A percentile compares a stretch with the other conserved stretches of the same genome.
phyloP scores from a whole-genome alignment of 1,284 basidiomycete species.

The Cutaneotrichosporon curvatum region DNA sequence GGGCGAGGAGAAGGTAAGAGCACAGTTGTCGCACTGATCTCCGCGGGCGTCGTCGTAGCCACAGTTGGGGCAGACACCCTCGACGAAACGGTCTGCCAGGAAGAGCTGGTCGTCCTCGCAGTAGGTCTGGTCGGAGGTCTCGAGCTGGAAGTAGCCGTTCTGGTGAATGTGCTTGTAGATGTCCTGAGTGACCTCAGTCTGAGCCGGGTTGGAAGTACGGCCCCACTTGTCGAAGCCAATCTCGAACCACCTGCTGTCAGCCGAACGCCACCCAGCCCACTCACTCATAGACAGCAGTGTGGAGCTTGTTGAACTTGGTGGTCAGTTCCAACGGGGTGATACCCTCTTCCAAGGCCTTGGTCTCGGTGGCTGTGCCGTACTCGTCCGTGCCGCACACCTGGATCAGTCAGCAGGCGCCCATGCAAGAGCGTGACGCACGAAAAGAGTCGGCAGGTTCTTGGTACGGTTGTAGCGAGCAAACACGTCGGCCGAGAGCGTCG shows the following conservation, averaged over 20 bases:
- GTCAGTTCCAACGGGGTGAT: conserved; percentile 80
- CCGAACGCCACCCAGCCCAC: conserved; percentile 3
- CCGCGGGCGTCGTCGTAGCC: conserved; percentile 90
- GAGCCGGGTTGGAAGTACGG: conserved; percentile 80
- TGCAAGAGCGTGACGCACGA: conserved; percentile 23
- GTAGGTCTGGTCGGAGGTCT: conserved; percentile 84
- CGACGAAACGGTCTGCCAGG: conserved; percentile 89
- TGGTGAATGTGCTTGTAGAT: conserved; percentile 77
- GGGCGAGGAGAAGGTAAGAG: conserved; percentile 79
- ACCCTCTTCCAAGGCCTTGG: conserved; percentile 82
- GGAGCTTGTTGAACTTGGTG: conserved; percentile 86
- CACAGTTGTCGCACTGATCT: conserved; percentile 96
- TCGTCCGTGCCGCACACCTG: conserved; percentile 98
- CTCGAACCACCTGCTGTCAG: conserved; percentile 41
- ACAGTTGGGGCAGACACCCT: conserved; percentile 88
- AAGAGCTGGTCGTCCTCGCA: conserved; percentile 89
- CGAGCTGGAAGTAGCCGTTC: conserved; percentile 67
- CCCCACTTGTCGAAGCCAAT: conserved; percentile 93
- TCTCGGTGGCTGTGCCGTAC: conserved; percentile 98
- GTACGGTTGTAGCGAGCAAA: conserved; percentile 72
- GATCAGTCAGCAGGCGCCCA: conserved; percentile 28
- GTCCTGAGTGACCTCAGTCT: conserved; percentile 88
- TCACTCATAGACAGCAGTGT: conserved; percentile 88
- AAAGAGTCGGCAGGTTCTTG: conserved; percentile 49
- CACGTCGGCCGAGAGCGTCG: conserved; percentile 80